Base-by-base conservation (phyloP, 768 basidiomycete genomes). In the Pilatotrama ljubarskyi region DNA sequence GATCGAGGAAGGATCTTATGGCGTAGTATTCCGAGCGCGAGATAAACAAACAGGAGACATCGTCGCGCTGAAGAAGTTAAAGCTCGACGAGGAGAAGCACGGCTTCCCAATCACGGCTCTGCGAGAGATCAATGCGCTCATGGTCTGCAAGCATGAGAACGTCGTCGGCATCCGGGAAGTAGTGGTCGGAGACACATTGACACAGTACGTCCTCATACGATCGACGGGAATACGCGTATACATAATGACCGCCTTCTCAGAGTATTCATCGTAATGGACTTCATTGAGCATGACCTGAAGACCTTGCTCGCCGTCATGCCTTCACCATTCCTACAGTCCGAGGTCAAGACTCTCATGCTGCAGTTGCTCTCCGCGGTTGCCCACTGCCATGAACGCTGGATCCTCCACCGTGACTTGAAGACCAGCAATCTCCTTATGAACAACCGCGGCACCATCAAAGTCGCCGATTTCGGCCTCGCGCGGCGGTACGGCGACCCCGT, bases 241-340 rank as follows among this genome's bases (percentile, higher is more conserved):
- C 22, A 46, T 55, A n/a, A 63, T 10, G 11, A n/a, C n/a, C n/a
- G n/a, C n/a, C 5, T 5, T 9, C 26, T n/a, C 70, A 98, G 97
- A 78, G 93, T 98, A 43, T 99, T 95, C 74, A 95, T 99, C 64
- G 97, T 98, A 36, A 97, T 97, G 95, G 95, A 97, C 73, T 99
- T 99, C 71, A 96, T 99, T 71, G 97, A 99, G 74, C 97, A 99
- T 74, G 97, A 99, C 73, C 88, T 99, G 72, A 99, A 99, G 76
- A 90, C 95, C 6, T 83, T 99, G 51, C 82, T 99, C 58, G 91
- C 90, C 24, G 78, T 93, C 62, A 98, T 98, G 97, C 95, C 95
- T 1, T 84, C 90, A 32, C 95, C 97, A 2, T 99, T 99, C 78
- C 78, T 98, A 40, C 94, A 96, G 75, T 96, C 94, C 41, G 97